Evolutionary conservation across 345 rosid species (phyloP).

Genomic region (Streptanthus diversifolius): DNA sequence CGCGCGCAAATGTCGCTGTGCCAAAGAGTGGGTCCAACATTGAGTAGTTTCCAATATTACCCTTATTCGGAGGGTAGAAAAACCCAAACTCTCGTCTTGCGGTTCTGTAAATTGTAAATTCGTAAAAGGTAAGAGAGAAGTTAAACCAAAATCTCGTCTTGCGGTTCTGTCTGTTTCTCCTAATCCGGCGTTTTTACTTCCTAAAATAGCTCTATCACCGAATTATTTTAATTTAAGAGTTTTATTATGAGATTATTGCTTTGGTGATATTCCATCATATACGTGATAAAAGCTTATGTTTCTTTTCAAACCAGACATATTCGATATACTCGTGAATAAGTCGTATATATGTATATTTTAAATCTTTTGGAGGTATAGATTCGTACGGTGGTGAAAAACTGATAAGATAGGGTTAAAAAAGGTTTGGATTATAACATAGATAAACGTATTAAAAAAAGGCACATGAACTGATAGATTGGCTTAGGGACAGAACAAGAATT

Average conservation of each 20-base stretch:
- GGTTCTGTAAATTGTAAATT: no score
- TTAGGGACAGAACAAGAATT: not conserved
- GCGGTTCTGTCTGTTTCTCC: conserved; percentile 21
- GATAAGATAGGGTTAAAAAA: not conserved
- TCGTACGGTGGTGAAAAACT: conserved; percentile 1
- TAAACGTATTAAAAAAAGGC: not conserved
- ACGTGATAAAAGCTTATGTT: not conserved
- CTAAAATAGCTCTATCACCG: conserved; percentile 5
- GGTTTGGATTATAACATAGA: not conserved
- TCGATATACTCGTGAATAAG: not conserved
- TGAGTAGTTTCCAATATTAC: not conserved
- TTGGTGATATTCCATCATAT: not conserved
- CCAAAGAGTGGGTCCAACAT: not conserved
- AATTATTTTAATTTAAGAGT: not conserved
- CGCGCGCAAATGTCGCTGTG: conserved; percentile 83
- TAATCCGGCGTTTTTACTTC: conserved; percentile 17
- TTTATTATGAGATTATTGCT: not conserved
- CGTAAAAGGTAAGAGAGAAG: not conserved
- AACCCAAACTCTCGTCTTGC: no score
- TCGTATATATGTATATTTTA: not conserved
- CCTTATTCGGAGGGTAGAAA: no score
- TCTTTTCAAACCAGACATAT: not conserved
- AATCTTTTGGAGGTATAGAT: not conserved
- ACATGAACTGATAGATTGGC: conserved; percentile 12
- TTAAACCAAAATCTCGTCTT: not conserved